Base-by-base conservation (phyloP, 768 basidiomycete species). In the Tylopilus rubrobrunneus region DNA sequence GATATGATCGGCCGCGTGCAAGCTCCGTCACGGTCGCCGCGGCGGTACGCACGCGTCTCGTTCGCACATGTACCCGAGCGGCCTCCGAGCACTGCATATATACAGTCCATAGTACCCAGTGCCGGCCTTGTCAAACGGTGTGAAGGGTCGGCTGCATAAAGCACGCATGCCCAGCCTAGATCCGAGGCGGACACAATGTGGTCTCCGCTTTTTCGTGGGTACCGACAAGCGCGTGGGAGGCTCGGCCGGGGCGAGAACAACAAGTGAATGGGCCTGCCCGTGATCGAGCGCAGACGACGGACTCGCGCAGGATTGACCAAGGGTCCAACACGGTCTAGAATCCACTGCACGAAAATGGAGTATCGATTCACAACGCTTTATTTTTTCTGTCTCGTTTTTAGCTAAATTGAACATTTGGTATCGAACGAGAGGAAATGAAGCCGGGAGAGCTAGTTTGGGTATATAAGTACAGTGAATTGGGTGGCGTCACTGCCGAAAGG, bases 401-500 rank as follows among this genome's bases (percentile, higher is more conserved):
- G 56, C 21, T 55, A 64, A 40, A 65, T 53, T 52, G 48, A 49
- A 53, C 44, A 46, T 4, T 5, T 11, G 46, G 3, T 48, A 46
- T 47, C 46, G 31, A 29, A 17, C 11, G 41, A 25, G 12, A 42
- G 12, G 28, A n/a, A 19, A 17, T 12, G 39, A 44, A 27, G 15
- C 29, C 31, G 27, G 21, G 23, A 17, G 28, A 34, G 42, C 34
- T 40, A 36, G 36, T 51, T 21, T 43, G 37, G 48, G 39, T 40
- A n/a, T 40, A 40, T 11, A 40, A 17, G 49, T 56, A 52, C 48
- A 39, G 40, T 48, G 43, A 19, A 54, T 44, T 45, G 45, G 19
- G 51, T 66, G 62, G 55, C 51, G 45, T 37, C 25, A 28, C 19
- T 37, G 40, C 41, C 28, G 44, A 46, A 33, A 45, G 39, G 15